These are phyloP conservation scores for Cryptococcus sp. DNA, from an alignment of 1,284 basidiomycete species.

Conservation along the genomic window DNA sequence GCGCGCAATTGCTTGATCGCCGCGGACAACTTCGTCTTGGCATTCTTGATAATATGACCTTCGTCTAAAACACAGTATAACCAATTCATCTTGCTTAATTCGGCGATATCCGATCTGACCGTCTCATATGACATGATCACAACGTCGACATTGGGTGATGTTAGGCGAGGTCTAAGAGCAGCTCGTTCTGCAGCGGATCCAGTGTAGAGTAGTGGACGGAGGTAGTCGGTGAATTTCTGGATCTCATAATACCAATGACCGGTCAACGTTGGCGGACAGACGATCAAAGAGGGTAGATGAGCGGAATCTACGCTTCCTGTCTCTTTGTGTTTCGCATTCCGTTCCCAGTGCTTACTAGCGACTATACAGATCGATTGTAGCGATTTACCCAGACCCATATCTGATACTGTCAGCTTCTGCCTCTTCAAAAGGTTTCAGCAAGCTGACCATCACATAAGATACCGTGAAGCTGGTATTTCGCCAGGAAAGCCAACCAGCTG, in stretches of 20 bases:
- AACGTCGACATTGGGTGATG: conserved; percentile 62
- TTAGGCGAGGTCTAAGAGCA: conserved; percentile 62
- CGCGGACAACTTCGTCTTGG: conserved; percentile 95
- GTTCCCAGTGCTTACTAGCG: conserved; percentile 88
- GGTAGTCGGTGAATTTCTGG: conserved; percentile 81
- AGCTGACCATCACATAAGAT: conserved; percentile 90
- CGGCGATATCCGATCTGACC: conserved; percentile 87
- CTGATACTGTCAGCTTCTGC: conserved; percentile 31
- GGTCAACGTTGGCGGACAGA: conserved; percentile 94
- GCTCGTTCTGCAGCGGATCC: conserved; percentile 85
- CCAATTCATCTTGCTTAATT: conserved; percentile 73
- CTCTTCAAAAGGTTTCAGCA: not conserved
- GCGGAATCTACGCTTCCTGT: conserved; percentile 71
- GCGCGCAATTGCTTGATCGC: conserved; percentile 89
- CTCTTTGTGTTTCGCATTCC: conserved; percentile 63
- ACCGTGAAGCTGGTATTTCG: conserved; percentile 93
- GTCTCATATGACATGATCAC: conserved; percentile 98
- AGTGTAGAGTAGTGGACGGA: conserved; percentile 82
- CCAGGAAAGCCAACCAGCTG: conserved; percentile 97
- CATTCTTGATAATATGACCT: conserved; percentile 98
- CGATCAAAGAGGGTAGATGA: conserved; percentile 87
- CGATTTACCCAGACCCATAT: conserved; percentile 99
- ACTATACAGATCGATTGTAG: conserved; percentile 97
- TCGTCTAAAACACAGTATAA: conserved; percentile 97
- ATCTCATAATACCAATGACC: conserved; percentile 99